Conservation (phyloP, 164 flowering plant genomes). For the Nymphaea thermarum region DNA sequence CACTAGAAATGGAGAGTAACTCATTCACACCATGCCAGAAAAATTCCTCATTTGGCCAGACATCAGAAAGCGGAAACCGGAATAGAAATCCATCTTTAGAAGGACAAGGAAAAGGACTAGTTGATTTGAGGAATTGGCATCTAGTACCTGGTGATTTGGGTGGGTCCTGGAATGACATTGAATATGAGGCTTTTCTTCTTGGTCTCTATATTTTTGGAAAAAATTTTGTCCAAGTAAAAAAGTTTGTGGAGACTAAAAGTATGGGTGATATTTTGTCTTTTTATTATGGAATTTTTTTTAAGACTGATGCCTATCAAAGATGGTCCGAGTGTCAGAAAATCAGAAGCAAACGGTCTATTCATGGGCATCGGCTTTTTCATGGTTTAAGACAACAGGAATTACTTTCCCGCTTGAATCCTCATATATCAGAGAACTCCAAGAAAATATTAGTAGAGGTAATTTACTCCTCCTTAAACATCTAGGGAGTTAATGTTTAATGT, state of each 20-base stretch:
- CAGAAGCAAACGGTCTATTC: conserved; percentile 41
- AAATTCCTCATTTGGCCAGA: conserved; percentile 2
- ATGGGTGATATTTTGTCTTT: conserved; percentile 56
- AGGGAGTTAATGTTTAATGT: background rate
- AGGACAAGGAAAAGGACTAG: background rate
- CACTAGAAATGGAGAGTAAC: background rate
- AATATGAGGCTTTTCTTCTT: conserved; percentile 54
- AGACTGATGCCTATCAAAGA: conserved; percentile 35
- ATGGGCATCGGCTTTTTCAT: conserved; percentile 56
- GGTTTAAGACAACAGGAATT: conserved; percentile 80
- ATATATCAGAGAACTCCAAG: conserved; percentile 34
- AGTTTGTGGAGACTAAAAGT: conserved; percentile 44
- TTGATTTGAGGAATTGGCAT: conserved; percentile 1
- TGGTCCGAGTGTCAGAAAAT: conserved; percentile 62
- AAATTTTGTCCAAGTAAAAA: conserved; percentile 49
- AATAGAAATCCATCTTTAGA: background rate
- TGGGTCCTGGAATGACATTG: conserved; percentile 50
- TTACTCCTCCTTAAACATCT: background rate
- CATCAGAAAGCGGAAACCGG: background rate
- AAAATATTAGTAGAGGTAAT: conserved; percentile 53
- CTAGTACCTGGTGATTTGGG: conserved; percentile 37
- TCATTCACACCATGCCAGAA: background rate
- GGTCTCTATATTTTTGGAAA: conserved; percentile 87
- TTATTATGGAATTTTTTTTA: conserved; percentile 77
- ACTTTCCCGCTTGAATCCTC: conserved; percentile 48